phyloP scores from a whole-genome alignment of 2,329 filamentous ascomycete genomes.

The Fusarium fujikuroi region DNA sequence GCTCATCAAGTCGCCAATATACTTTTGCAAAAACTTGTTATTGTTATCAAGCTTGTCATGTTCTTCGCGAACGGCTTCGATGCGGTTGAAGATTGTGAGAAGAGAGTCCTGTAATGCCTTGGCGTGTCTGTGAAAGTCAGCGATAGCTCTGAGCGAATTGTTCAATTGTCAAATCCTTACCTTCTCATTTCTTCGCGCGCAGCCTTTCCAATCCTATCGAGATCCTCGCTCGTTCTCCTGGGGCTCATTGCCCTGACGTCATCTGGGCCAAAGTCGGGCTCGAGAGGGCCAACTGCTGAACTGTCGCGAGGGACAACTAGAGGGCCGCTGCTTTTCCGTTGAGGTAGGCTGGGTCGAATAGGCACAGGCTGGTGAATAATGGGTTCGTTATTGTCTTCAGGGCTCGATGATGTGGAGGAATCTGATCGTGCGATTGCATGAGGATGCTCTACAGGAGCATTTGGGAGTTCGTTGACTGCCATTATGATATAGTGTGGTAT shows the following conservation, averaged over 20 bases:
- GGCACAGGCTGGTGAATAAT: slow-evolving; percentile 63
- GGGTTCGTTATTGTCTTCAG: slow-evolving; percentile 52
- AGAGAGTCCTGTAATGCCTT: slow-evolving; percentile 89
- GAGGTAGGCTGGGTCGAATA: slow-evolving; percentile 73
- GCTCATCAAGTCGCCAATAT: slow-evolving; percentile 95
- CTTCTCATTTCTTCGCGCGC: slow-evolving; percentile 74
- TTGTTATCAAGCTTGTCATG: slow-evolving; percentile 97
- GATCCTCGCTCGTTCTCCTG: slow-evolving; percentile 86
- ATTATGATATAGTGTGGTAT: slow-evolving; percentile 23
- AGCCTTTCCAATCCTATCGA: slow-evolving; percentile 86
- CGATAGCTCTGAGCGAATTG: slow-evolving; percentile 3
- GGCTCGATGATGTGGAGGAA: slow-evolving; percentile 47
- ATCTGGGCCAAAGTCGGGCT: slow-evolving; percentile 82
- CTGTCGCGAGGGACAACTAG: slow-evolving; percentile 84
- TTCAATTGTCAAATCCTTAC: slow-evolving; percentile 51
- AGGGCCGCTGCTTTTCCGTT: slow-evolving; percentile 82
- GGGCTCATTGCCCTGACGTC: slow-evolving; percentile 97
- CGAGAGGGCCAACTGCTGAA: slow-evolving; percentile 76
- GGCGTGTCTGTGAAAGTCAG: slow-evolving; percentile 73
- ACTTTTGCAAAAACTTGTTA: slow-evolving; percentile 97
- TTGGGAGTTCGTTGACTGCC: slow-evolving; percentile 42
- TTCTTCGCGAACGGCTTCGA: slow-evolving; percentile 92
- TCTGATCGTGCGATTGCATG: slow-evolving; percentile 54
- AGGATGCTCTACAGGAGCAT: slow-evolving; percentile 39
- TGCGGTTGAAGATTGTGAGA: slow-evolving; percentile 88